A percentile compares a stretch with the other conserved stretches of the same genome.
These are phyloP conservation scores for Astragalus membranaceus DNA, from an alignment of 306 rosid species.

Conservation along the genomic window DNA sequence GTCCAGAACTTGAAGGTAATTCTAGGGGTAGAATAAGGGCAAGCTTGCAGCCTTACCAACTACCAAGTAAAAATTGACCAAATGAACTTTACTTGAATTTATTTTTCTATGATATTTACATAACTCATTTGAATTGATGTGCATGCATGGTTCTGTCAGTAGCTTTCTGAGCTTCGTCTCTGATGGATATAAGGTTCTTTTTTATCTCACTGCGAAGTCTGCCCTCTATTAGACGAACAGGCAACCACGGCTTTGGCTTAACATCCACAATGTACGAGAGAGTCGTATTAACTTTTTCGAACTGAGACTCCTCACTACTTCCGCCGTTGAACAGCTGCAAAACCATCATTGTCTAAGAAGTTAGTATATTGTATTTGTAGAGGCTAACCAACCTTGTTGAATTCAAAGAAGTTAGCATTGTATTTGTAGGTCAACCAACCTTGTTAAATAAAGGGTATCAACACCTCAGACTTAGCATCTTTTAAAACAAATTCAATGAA, in stretches of 20 bases:
- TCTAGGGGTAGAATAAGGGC: background rate
- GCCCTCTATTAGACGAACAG: conserved; percentile 68
- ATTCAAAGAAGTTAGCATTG: background rate
- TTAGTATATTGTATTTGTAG: conserved; percentile 5
- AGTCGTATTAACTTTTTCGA: conserved; percentile 25
- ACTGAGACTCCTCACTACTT: conserved; percentile 18
- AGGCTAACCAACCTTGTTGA: background rate
- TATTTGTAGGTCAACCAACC: background rate
- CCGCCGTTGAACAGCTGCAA: conserved; percentile 46
- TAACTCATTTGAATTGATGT: conserved; percentile 7
- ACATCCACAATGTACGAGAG: conserved; percentile 71
- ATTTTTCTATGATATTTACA: conserved; percentile 12
- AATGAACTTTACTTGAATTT: conserved; percentile 7
- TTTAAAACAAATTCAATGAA: background rate
- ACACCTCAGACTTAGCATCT: background rate
- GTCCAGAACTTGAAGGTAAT: background rate
- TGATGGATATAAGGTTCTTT: conserved; percentile 55
- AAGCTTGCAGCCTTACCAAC: background rate
- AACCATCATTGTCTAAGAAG: conserved; percentile 11
- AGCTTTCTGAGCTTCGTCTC: conserved; percentile 51
- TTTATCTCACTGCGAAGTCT: conserved; percentile 74
- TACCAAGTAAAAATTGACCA: background rate
- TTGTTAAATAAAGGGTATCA: background rate
- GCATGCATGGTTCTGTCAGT: conserved; percentile 8
- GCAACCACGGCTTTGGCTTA: conserved; percentile 82